Evolutionary conservation across 2,329 filamentous ascomycete species (phyloP).

Genomic region (Chalaropsis ovoidea): DNA sequence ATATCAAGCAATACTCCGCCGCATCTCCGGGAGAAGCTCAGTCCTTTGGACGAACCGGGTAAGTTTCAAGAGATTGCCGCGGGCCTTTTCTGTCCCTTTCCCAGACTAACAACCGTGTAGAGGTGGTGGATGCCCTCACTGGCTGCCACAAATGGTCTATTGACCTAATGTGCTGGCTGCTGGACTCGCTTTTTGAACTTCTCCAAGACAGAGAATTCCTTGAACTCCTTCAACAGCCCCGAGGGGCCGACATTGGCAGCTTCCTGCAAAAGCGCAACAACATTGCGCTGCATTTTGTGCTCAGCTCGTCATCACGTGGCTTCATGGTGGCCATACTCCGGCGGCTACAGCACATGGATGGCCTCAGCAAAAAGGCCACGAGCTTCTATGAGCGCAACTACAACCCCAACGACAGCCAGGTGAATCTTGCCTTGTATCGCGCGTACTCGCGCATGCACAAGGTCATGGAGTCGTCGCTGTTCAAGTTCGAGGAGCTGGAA

Average conservation of each 20-base stretch:
- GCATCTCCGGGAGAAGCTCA: constrained; percentile 45
- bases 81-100: not conserved
- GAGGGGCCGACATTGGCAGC: constrained; percentile 36
- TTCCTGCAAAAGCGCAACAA: constrained; percentile 48
- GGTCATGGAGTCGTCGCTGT: constrained; percentile 41
- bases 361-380: constrained; percentile 40
- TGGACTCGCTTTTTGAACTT: constrained; percentile 49
- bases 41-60: constrained; percentile 51
- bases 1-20: constrained; percentile 50
- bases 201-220: constrained; percentile 44
- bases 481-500: constrained; percentile 54
- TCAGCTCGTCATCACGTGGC: constrained; percentile 63
- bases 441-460: constrained; percentile 47
- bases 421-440: constrained; percentile 46
- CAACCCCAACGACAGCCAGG: constrained; percentile 36
- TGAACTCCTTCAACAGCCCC: constrained; percentile 39
- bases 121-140: constrained; percentile 60
- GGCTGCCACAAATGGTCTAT: constrained; percentile 72
- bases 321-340: constrained; percentile 61
- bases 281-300: constrained; percentile 51
- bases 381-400: constrained; percentile 40
- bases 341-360: constrained; percentile 49
- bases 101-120: constrained; percentile 33
- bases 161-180: constrained; percentile 55
- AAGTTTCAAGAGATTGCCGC: constrained; percentile 25